Evolutionary conservation across 306 rosid species (phyloP).

Genomic region (Alnus glutinosa): DNA sequence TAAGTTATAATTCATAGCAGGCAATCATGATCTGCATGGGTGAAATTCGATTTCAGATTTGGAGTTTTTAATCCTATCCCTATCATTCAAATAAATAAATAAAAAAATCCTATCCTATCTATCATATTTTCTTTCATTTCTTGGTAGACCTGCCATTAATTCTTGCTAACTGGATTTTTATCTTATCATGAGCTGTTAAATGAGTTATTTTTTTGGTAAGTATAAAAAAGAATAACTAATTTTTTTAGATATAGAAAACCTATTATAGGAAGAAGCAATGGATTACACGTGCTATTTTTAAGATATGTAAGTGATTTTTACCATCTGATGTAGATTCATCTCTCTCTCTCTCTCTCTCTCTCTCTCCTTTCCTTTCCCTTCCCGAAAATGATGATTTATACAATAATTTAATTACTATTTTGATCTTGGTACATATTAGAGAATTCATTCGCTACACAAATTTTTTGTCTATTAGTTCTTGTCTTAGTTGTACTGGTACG

Average conservation of each 20-base stretch:
- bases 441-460: neutral
- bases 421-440: neutral
- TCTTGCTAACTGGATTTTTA: neutral
- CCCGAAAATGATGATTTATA: neutral
- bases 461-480: neutral
- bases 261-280: neutral
- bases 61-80: neutral
- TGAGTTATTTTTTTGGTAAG: neutral
- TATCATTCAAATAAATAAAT: neutral
- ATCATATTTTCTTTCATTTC: neutral
- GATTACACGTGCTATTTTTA: neutral
- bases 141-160: neutral
- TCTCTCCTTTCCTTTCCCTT: neutral
- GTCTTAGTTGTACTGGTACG: neutral
- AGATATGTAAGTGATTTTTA: neutral
- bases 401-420: neutral
- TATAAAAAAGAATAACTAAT: too few relatives aligned
- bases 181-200: neutral
- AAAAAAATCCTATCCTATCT: neutral
- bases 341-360: neutral
- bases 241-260: too few relatives aligned
- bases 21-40: neutral
- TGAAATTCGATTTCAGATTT: neutral
- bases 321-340: neutral
- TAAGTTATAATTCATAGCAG: too few relatives aligned